Percentiles rank a stretch among this genome's conserved stretches.
These are phyloP conservation scores for Diaporthe aspalathi DNA, from an alignment of 2,329 filamentous ascomycete species.

Conservation along the genomic window DNA sequence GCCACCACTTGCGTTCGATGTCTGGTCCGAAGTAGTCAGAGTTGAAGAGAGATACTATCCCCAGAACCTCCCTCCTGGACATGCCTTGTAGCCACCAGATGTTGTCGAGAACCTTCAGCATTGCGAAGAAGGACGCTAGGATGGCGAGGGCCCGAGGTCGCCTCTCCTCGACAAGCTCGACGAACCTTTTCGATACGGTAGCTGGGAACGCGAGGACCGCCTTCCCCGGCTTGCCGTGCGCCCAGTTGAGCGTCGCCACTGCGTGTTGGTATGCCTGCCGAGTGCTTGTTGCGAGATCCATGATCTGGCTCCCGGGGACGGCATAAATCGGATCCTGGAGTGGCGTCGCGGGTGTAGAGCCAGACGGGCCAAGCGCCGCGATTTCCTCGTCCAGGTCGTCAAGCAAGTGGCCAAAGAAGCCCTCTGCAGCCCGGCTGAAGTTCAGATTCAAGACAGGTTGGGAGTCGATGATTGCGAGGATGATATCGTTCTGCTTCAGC, in stretches of 20 bases:
- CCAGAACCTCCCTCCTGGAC: slow-evolving; percentile 72
- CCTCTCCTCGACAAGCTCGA: slow-evolving; percentile 68
- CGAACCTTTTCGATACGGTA: slow-evolving; percentile 70
- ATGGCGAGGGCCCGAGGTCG: slow-evolving; percentile 72
- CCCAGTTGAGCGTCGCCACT: slow-evolving; percentile 75
- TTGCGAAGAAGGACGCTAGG: slow-evolving; percentile 74
- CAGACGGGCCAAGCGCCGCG: slow-evolving; percentile 42
- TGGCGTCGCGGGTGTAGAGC: not conserved
- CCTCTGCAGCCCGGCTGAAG: slow-evolving; percentile 62
- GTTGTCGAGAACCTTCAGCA: slow-evolving; percentile 70
- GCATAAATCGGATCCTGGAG: slow-evolving; percentile 27
- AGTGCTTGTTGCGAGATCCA: slow-evolving; percentile 49
- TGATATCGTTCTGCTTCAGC: slow-evolving; percentile 67
- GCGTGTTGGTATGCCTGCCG: slow-evolving; percentile 71
- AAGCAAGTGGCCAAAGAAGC: slow-evolving; percentile 72
- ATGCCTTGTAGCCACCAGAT: slow-evolving; percentile 79
- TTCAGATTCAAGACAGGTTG: slow-evolving; percentile 72
- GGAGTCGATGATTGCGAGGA: slow-evolving; percentile 71
- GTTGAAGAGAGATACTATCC: slow-evolving; percentile 70
- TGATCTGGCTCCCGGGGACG: slow-evolving; percentile 41
- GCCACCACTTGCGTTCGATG: slow-evolving; percentile 64
- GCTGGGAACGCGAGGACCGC: slow-evolving; percentile 73
- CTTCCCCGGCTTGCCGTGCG: slow-evolving; percentile 69
- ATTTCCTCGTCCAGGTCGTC: slow-evolving; percentile 69
- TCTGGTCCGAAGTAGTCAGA: slow-evolving; percentile 59